Evolutionary conservation across 306 rosid genomes (phyloP).

Genomic region (Castanospermum australe): DNA sequence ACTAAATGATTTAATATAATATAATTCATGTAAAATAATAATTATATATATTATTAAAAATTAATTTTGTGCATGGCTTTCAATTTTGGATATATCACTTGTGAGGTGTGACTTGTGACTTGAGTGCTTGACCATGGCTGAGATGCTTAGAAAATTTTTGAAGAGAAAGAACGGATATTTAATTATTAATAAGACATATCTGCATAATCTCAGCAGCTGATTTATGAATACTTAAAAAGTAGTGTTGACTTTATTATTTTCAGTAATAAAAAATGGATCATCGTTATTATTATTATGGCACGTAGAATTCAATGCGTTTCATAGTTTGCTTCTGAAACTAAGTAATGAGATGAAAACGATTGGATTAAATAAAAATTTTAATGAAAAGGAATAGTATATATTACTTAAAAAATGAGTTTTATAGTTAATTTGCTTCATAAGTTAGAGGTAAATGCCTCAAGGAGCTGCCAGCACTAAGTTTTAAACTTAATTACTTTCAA

Average conservation of each 20-base stretch:
- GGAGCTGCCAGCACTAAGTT: no score
- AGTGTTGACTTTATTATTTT: constrained; percentile 7
- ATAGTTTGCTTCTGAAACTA: neutral
- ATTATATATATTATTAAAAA: no score
- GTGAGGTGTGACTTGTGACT: no score
- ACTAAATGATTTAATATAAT: no score
- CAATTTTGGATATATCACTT: no score
- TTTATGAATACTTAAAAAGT: constrained; percentile 1
- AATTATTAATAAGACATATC: neutral
- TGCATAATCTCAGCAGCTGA: neutral
- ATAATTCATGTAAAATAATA: no score
- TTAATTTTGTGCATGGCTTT: no score
- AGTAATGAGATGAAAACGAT: neutral
- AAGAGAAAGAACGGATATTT: neutral
- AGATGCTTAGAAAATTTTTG: neutral
- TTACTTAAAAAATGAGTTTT: no score
- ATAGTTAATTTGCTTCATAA: no score
- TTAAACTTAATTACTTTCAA: neutral
- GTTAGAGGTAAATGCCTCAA: no score
- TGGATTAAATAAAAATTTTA: neutral
- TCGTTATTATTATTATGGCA: neutral
- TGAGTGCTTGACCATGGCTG: no score
- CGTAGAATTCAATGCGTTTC: neutral
- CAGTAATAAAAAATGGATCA: neutral
- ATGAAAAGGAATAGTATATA: no score